Evolutionary conservation across 306 rosid genomes (phyloP).

Genomic region (Cicer cuneatum): DNA sequence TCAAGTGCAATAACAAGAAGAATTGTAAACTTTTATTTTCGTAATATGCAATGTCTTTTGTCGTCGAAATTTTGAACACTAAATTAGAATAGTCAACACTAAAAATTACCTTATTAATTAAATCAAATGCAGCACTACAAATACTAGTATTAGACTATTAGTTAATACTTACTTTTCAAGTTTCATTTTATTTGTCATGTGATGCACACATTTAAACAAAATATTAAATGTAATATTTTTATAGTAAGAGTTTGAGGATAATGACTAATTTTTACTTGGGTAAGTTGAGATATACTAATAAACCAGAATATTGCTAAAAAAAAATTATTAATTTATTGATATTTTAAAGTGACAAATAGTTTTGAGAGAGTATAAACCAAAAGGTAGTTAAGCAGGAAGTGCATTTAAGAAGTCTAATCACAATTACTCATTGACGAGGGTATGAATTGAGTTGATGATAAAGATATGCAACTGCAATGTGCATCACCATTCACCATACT

Average conservation of each 20-base stretch:
- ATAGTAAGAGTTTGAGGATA: neutral
- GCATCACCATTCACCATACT: neutral
- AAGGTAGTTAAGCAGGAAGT: conserved; percentile 35
- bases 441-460: conserved; percentile 33
- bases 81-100: neutral
- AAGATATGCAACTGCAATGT: conserved; percentile 43
- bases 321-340: neutral
- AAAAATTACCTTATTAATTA: neutral
- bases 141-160: neutral
- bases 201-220: too few relatives aligned
- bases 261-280: neutral
- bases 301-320: neutral
- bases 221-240: neutral
- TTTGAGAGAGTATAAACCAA: neutral
- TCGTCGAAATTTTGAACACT: neutral
- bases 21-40: neutral
- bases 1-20: neutral
- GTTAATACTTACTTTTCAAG: neutral
- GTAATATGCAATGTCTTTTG: neutral
- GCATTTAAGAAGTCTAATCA: conserved; percentile 34
- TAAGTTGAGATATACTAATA: conserved; percentile 1
- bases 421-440: conserved; percentile 20
- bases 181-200: neutral
- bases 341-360: neutral
- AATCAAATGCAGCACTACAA: neutral